phyloP scores from a whole-genome alignment of 1,284 basidiomycete species.

The Cutaneotrichosporon cavernicola region DNA sequence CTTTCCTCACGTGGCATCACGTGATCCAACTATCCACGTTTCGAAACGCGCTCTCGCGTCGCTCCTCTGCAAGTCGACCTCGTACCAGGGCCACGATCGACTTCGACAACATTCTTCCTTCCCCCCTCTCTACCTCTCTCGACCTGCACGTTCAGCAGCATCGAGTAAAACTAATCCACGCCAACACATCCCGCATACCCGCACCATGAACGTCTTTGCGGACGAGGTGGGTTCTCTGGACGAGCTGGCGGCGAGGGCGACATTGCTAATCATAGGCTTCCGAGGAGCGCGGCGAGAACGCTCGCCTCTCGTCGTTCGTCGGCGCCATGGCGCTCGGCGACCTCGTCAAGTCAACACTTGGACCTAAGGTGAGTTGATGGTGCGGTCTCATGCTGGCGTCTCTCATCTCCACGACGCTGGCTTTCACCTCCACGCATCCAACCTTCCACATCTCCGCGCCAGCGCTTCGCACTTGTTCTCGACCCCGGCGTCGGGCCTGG shows the following conservation, averaged over 20 bases:
- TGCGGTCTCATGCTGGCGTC: not conserved
- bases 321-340: constrained; percentile 95
- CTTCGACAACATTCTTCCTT: constrained; percentile 10
- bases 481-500: not conserved
- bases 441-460: not conserved
- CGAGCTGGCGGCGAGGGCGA: not conserved
- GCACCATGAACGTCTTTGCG: constrained; percentile 53
- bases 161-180: not conserved
- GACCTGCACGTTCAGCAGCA: not conserved
- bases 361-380: constrained; percentile 71
- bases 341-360: constrained; percentile 96
- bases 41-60: constrained; percentile 11
- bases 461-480: not conserved
- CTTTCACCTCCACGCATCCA: not conserved
- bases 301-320: constrained; percentile 95
- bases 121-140: not conserved
- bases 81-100: not conserved
- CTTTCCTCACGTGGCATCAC: constrained; percentile 2
- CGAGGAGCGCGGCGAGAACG: constrained; percentile 97
- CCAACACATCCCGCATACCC: not conserved
- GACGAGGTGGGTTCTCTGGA: constrained; percentile 47
- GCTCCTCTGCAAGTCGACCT: not conserved
- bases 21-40: constrained; percentile 6
- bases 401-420: not conserved
- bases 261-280: constrained; percentile 68